These are phyloP conservation scores for Luvunga scandens DNA, from an alignment of 345 rosid species.

Conservation along the genomic window DNA sequence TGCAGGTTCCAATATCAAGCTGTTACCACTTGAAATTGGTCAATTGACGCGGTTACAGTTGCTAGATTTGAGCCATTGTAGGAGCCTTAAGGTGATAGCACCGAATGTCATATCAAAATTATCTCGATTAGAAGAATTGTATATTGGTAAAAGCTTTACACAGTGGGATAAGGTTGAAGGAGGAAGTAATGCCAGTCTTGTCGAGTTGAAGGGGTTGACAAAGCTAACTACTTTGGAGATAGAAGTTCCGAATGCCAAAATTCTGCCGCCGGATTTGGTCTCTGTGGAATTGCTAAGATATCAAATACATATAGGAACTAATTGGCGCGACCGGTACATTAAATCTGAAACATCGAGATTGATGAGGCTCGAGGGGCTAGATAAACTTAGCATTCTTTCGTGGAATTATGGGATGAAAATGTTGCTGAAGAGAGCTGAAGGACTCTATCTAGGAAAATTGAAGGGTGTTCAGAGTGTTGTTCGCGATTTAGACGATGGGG, in stretches of 20 bases:
- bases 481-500: no score
- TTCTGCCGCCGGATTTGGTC: no score
- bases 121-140: no score
- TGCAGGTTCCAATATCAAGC: accelerated
- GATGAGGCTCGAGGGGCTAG: conserved; percentile 8
- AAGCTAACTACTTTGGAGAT: no score
- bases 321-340: not conserved
- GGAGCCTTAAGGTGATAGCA: not conserved
- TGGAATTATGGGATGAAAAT: not conserved
- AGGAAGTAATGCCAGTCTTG: no score
- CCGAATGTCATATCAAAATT: not conserved
- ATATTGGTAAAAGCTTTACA: no score
- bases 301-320: not conserved
- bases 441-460: conserved; percentile 1
- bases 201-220: no score
- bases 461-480: not conserved
- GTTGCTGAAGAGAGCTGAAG: conserved; percentile 15
- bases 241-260: no score
- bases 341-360: not conserved
- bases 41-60: no score
- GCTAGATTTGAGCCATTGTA: not conserved
- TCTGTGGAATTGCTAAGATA: not conserved
- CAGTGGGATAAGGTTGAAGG: no score
- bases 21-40: no score
- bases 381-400: not conserved